These are phyloP conservation scores for Mesembryanthemum crystallinum DNA, from an alignment of 148 eudicot species.

Conservation along the genomic window DNA sequence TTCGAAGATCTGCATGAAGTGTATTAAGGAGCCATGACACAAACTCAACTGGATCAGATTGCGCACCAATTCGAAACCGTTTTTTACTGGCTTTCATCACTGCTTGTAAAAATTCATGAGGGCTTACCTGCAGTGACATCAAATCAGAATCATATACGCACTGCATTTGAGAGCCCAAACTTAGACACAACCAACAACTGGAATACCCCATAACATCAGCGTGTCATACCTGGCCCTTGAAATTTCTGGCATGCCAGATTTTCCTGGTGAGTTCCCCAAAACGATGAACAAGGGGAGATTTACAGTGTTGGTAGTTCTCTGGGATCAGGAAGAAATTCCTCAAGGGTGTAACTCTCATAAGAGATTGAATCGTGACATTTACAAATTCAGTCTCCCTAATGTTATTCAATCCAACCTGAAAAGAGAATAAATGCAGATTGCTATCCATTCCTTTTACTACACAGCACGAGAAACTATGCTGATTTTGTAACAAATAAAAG, in stretches of 20 bases:
- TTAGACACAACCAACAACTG: not conserved
- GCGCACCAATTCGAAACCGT: conserved; percentile 76
- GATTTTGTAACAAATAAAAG: too few relatives aligned
- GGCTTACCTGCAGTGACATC: conserved; percentile 70
- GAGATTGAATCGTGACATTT: conserved; percentile 88
- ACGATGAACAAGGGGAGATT: conserved; percentile 83
- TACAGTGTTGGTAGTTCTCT: conserved; percentile 77
- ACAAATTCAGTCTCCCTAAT: conserved; percentile 92
- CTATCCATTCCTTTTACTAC: conserved; percentile 12
- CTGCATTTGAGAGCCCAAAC: not conserved
- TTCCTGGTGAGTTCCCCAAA: conserved; percentile 95
- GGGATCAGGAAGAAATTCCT: conserved; percentile 95
- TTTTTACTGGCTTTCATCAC: conserved; percentile 93
- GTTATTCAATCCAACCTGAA: conserved; percentile 89
- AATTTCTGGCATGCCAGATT: conserved; percentile 93
- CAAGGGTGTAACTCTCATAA: conserved; percentile 94
- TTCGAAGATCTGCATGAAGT: conserved; percentile 68
- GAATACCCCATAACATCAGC: conserved; percentile 11
- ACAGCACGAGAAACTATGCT: not conserved
- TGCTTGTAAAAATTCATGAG: conserved; percentile 97
- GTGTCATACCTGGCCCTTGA: conserved; percentile 86
- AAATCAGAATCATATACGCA: conserved; percentile 5
- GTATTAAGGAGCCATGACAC: conserved; percentile 95
- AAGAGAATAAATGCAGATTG: not conserved
- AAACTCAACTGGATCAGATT: conserved; percentile 95